Evolutionary conservation across 2,329 filamentous ascomycete species (phyloP), one percentile per base, ranked within the genome.

Genomic region (Pseudocercospora fijiensis): DNA sequence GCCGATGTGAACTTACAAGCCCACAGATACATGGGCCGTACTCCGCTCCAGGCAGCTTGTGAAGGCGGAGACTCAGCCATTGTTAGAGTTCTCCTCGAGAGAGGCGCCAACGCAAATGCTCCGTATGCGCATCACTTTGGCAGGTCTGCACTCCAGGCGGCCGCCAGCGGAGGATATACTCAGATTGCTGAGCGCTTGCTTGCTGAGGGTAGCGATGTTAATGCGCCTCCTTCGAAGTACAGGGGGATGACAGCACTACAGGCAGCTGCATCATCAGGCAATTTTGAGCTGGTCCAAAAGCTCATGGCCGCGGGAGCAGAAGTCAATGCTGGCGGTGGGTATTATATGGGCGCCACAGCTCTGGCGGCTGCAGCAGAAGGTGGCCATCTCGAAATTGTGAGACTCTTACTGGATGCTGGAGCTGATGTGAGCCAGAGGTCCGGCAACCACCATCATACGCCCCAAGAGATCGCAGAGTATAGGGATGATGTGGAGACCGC

Each of bases 21-120:
- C 16, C 61, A 64, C 60, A 57, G 61, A 41, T 68, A 70, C 24
- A 67, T 65, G 60, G 69, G 70, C 9, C 64, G 70, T 1, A 70
- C 68, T 11, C 62, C 69, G 6, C 53, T 71, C 10, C 67, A 72
- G 43, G 64, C 66, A 27, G 70, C 71, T 9, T 61, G 67, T 3
- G 67, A 69, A 53, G 61, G 62, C 1, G 69, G 70, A 1, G 53
- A 64, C 49, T 9, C 64, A 6, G 33, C 56, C 16, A 59, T 72
- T 11, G 62, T 69, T 3, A 16, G 63, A 13, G 4, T 30, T 37
- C 57, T 71, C 6, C 18, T 71, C 5, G 61, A 64, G 8, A 33
- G 22, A 41, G 65, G 62, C 30, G 70, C 68, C 1, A 28, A 60
- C 18, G 65, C 67, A 13, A 65, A 69, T 18, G 66, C 41, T 7